Percentiles rank a stretch among this genome's conserved stretches.
phyloP scores from a whole-genome alignment of 805 yeast species.

The Wickerhamiella bombiphila region DNA sequence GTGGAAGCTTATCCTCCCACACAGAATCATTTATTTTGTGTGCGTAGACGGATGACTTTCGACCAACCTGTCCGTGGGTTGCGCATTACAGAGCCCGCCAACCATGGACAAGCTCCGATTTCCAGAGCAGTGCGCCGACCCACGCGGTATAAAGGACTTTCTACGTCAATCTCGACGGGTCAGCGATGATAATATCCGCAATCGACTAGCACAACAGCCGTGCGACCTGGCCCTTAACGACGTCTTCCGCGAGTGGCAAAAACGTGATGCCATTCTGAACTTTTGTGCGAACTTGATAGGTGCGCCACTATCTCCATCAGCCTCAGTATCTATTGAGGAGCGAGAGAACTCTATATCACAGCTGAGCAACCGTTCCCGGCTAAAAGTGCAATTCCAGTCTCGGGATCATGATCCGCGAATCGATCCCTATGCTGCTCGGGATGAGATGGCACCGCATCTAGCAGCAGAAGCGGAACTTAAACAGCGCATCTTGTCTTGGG shows the following conservation, averaged over 20 bases:
- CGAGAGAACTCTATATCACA: slow-evolving; percentile 7
- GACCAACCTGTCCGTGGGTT: no score
- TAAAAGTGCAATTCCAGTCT: slow-evolving; percentile 12
- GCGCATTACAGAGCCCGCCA: no score
- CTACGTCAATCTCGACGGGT: slow-evolving; percentile 19
- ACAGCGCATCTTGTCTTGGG: background rate
- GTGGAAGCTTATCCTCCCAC: no score
- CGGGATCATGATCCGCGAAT: slow-evolving; percentile 17
- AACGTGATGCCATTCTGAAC: slow-evolving; percentile 11
- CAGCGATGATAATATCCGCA: slow-evolving; percentile 21
- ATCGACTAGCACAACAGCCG: slow-evolving; percentile 17
- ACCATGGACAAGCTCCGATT: slow-evolving; percentile 5
- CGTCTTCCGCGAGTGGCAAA: slow-evolving; percentile 14
- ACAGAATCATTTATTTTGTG: no score
- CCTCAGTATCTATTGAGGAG: slow-evolving; percentile 3
- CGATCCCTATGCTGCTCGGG: slow-evolving; percentile 18
- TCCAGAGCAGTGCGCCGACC: slow-evolving; percentile 15
- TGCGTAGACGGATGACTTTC: no score
- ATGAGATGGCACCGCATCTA: slow-evolving; percentile 7
- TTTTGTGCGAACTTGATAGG: slow-evolving; percentile 10
- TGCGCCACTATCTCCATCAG: slow-evolving; percentile 4
- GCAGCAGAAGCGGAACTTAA: background rate
- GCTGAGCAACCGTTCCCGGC: slow-evolving; percentile 15
- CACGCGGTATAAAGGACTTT: slow-evolving; percentile 18
- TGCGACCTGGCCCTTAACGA: slow-evolving; percentile 12